Evolutionary conservation across 352 stramenopile genomes (phyloP), one percentile per base, ranked within the genome.

Genomic region (Globisporangium barbulae): DNA sequence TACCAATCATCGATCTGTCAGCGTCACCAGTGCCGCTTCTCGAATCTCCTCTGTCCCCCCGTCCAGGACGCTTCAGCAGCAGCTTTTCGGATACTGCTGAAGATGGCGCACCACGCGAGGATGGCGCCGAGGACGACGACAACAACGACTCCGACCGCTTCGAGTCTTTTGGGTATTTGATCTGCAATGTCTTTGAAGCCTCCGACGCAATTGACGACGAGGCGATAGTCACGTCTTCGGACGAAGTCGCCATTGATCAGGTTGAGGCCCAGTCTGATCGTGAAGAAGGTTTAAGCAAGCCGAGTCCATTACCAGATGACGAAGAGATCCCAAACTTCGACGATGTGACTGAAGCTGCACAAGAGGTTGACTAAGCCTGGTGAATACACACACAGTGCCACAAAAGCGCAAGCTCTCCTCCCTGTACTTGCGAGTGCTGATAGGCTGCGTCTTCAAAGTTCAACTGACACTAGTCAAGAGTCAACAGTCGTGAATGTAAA

Each of bases 151-250:
- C 53, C 8, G 73, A 80, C 50, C 62, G 67, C 9, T 80, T 80
- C 55, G 52, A 68, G 28, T 80, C 73, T 30, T 80, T 80, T 45
- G 64, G 72, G 52, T 80, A 76, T 55, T 58, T 68, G 45, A 63
- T 71, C 7, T 77, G 70, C 53, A 62, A 53, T 12, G 52, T 68
- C 5, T 68, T 79, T 12, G 61, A 62, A 33, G 49, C 47, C 3
- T 28, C 13, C 1, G 65, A 68, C 13, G 45, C 39, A 5, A 25
- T 19, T 1, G 25, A 64, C 15, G 33, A 44, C 42, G 17, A 30
- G 2, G 10, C 4, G 28, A n/a, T 25, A 13, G 8, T 15, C 17
- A 25, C 42, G 7, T 25, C 42, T 21, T 21, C 19, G 7, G 30
- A 39, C 4, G 49, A 55, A 28, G 19, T 10, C 17, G 13, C 17